Evolutionary conservation across 208 protist genomes (phyloP), one percentile per base, ranked within the genome.

Genomic region (Herpetomonas muscarum): DNA sequence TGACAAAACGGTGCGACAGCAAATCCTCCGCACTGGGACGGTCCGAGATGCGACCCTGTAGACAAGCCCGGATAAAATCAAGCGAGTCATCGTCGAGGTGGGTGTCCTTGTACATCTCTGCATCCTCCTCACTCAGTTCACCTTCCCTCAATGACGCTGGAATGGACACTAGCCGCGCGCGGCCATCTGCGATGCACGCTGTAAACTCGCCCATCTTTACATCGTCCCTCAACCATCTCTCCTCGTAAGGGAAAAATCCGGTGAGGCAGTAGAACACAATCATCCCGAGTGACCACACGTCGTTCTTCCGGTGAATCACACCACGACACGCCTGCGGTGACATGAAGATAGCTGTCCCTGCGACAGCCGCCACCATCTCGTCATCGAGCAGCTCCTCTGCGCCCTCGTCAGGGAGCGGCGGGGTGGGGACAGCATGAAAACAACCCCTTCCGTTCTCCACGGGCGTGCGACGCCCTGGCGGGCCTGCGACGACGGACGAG

Each of bases 241-340:
- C 41, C 19, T 68, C 63, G 63, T 76, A 94, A 0, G 87, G 87
- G 30, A 78, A 75, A 19, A 45, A 22, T 2, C 87, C 83, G 7
- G 76, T 83, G 46, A 86, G 59, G 61, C 81, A 89, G 26, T 83
- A 65, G 54, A 74, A 87, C 39, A 90, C 55, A 21, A 79, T 74
- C 17, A 94, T 77, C 5, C 87, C 83, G 10, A 94, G 62, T 48
- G 63, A 69, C 87, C 87, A 94, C n/a, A 94, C 70, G 57, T 94
- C 87, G 50, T 79, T 88, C 22, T 73, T 69, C 2, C 61, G 64
- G 50, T 86, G 61, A 44, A 81, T 71, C 19, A 79, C 37, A 21
- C 84, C 87, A 15, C 53, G 41, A 42, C 81, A 88, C 2, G 84
- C 83, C 62, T 94, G 70, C 21, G 87, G 87, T 0, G 87, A 87